Conservation (phyloP, 2,329 filamentous ascomycete genomes). For the Blumeriella jaapii region DNA sequence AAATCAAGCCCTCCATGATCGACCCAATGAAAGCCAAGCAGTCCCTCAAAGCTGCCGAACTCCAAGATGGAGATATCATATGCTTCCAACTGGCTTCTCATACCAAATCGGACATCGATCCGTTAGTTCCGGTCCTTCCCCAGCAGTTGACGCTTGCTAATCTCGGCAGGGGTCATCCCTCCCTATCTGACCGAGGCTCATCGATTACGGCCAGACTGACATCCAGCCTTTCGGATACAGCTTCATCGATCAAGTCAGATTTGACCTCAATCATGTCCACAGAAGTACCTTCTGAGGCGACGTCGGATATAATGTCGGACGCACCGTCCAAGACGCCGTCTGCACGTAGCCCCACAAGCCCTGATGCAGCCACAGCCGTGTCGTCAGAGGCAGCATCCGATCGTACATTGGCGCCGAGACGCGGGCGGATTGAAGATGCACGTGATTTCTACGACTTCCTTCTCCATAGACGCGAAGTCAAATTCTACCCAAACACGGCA, state of each 20-base stretch:
- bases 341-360: no score
- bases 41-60: constrained; percentile 79
- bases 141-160: constrained; percentile 12
- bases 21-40: constrained; percentile 87
- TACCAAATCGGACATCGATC: constrained; percentile 12
- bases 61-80: constrained; percentile 94
- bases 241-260: no score
- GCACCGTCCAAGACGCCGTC: no score
- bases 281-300: no score
- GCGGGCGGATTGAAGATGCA: constrained; percentile 65
- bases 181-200: constrained; percentile 6
- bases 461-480: constrained; percentile 68
- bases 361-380: no score
- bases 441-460: constrained; percentile 90
- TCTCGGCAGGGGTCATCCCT: constrained; percentile 9
- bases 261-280: no score
- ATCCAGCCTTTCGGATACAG: no score
- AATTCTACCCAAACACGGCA: constrained; percentile 61
- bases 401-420: no score
- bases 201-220: no score
- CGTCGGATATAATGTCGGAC: no score
- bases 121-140: constrained; percentile 13
- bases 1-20: constrained; percentile 98
- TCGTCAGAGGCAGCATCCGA: no score
- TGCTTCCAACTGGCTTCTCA: constrained; percentile 62